These are phyloP conservation scores for Aspergillus awamori DNA, from an alignment of 2,329 filamentous ascomycete genomes.

Conservation along the genomic window DNA sequence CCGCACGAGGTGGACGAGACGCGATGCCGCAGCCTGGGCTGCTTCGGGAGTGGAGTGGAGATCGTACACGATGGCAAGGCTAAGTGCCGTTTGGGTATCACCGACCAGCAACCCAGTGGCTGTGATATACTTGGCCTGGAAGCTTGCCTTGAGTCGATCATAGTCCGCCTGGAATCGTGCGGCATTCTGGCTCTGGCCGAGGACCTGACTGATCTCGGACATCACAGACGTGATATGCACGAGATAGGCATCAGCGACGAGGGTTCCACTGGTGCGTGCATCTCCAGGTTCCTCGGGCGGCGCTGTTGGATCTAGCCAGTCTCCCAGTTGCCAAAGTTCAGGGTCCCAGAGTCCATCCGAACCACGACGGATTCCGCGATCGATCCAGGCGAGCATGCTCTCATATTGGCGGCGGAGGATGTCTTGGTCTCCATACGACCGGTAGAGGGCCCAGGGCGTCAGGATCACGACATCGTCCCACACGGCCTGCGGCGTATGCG, in stretches of 20 bases:
- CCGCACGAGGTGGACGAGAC: slow-evolving; percentile 25
- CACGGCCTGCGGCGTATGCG: slow-evolving; percentile 27
- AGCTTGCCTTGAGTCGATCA: slow-evolving; percentile 23
- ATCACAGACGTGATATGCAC: slow-evolving; percentile 38
- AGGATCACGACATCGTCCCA: slow-evolving; percentile 47
- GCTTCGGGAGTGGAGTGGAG: slow-evolving; percentile 24
- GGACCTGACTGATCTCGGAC: slow-evolving; percentile 29
- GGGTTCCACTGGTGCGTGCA: slow-evolving; percentile 34
- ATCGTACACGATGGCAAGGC: slow-evolving; percentile 30
- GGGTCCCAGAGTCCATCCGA: slow-evolving; percentile 40
- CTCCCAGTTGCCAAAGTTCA: slow-evolving; percentile 40
- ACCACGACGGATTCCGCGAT: slow-evolving; percentile 37
- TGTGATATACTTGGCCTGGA: slow-evolving; percentile 36
- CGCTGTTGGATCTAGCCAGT: slow-evolving; percentile 48
- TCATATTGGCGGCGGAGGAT: slow-evolving; percentile 41
- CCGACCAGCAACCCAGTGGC: slow-evolving; percentile 30
- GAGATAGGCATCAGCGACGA: slow-evolving; percentile 46
- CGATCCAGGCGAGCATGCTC: slow-evolving; percentile 43
- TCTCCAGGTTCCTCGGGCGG: slow-evolving; percentile 39
- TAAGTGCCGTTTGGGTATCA: slow-evolving; percentile 38
- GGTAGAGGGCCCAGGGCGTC: slow-evolving; percentile 41
- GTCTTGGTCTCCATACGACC: slow-evolving; percentile 35
- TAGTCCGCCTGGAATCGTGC: slow-evolving; percentile 26
- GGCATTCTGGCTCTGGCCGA: slow-evolving; percentile 27
- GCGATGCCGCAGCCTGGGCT: slow-evolving; percentile 1